A percentile compares a stretch with the other conserved stretches of the same genome.
Evolutionary conservation across 495 filamentous ascomycete genomes (phyloP).

Genomic region (Aspergillus taichungensis): DNA sequence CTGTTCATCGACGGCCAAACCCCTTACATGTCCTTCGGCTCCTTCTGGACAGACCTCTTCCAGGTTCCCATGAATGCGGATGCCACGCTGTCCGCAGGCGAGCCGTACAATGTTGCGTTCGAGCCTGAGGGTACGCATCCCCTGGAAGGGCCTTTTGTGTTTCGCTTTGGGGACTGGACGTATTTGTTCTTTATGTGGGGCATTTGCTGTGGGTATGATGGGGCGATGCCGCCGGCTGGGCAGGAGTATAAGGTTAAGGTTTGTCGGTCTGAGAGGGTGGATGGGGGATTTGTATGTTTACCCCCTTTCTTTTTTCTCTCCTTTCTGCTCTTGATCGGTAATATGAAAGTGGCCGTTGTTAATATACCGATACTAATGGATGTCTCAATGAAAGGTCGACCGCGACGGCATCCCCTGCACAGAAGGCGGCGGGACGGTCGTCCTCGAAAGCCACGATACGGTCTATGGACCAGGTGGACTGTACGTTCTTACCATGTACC

Average conservation of each 20-base stretch:
- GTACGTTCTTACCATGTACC: constrained; percentile 16
- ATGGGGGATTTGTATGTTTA: constrained; percentile 44
- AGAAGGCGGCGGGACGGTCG: constrained; percentile 52
- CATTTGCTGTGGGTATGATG: constrained; percentile 54
- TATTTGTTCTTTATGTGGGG: constrained; percentile 66
- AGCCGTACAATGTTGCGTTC: constrained; percentile 44
- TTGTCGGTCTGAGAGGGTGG: constrained; percentile 50
- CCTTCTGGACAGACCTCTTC: constrained; percentile 63
- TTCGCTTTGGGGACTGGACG: constrained; percentile 49
- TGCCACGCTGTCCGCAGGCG: constrained; percentile 28
- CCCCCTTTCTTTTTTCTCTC: background rate
- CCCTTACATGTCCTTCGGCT: constrained; percentile 58
- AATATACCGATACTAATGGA: background rate
- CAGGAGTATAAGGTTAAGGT: constrained; percentile 65
- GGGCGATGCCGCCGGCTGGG: constrained; percentile 42
- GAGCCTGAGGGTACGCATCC: constrained; percentile 44
- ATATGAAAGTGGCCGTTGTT: background rate
- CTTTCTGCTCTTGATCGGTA: no score
- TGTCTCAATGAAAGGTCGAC: constrained; percentile 35
- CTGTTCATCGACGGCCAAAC: constrained; percentile 40
- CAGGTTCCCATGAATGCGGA: constrained; percentile 50
- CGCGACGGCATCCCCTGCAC: constrained; percentile 48
- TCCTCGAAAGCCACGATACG: constrained; percentile 51
- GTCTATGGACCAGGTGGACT: constrained; percentile 72
- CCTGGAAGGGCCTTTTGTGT: constrained; percentile 53